A percentile compares a stretch with the other conserved stretches of the same genome.
Evolutionary conservation across 495 filamentous ascomycete species (phyloP).

Genomic region (Astrocystis sublimbata): DNA sequence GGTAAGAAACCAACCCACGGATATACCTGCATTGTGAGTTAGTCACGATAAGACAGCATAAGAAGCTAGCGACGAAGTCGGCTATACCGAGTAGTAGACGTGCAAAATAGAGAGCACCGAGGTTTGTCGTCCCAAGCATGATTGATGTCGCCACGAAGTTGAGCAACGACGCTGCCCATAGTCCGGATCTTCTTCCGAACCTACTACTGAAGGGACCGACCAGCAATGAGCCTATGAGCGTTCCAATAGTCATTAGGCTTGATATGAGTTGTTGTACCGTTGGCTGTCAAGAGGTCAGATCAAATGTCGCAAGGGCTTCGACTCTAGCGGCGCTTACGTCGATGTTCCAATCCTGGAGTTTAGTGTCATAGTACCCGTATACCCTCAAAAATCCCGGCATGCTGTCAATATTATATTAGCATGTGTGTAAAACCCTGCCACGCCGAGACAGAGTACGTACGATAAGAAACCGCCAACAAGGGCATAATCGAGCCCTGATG

Average conservation of each 20-base stretch:
- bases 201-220: conserved; percentile 48
- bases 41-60: neutral
- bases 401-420: neutral
- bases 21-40: conserved; percentile 35
- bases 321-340: conserved; percentile 24
- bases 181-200: conserved; percentile 42
- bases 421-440: neutral
- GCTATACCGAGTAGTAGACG: conserved; percentile 49
- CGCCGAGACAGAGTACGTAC: neutral
- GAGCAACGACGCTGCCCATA: conserved; percentile 46
- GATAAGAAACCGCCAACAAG: conserved; percentile 41
- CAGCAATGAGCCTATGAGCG: conserved; percentile 49
- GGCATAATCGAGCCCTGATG: conserved; percentile 35
- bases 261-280: conserved; percentile 53
- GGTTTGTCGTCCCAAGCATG: conserved; percentile 50
- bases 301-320: neutral
- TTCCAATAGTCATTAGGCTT: conserved; percentile 55
- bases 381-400: conserved; percentile 51
- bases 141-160: conserved; percentile 45
- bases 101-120: conserved; percentile 50
- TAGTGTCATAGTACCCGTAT: conserved; percentile 42
- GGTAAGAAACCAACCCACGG: conserved; percentile 53
- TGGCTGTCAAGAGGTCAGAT: conserved; percentile 27
- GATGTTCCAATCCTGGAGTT: conserved; percentile 30
- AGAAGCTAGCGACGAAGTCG: neutral